A percentile compares a stretch with the other conserved stretches of the same genome.
These are phyloP conservation scores for Lachnellula hyalina DNA, from an alignment of 2,329 filamentous ascomycete species.

Conservation along the genomic window DNA sequence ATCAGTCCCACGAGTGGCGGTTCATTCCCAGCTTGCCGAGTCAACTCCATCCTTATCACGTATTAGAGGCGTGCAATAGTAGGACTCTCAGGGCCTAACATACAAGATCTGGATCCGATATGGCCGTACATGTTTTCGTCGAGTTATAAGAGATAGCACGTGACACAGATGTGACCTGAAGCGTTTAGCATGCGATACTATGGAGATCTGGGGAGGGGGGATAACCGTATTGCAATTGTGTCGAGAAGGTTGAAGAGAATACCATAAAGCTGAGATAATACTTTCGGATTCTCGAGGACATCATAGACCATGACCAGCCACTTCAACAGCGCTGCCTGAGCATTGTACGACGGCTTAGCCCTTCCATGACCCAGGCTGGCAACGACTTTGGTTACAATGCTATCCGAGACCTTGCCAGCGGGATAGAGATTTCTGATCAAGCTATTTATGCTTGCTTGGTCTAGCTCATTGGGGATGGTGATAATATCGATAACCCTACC, in stretches of 20 bases:
- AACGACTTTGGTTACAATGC: conserved; percentile 60
- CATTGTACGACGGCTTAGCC: conserved; percentile 64
- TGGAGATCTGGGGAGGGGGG: not conserved
- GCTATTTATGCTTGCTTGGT: conserved; percentile 66
- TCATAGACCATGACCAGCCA: conserved; percentile 78
- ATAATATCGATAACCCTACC: conserved; percentile 60
- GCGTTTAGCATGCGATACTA: not conserved
- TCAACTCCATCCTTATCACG: conserved; percentile 47
- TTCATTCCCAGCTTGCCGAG: conserved; percentile 63
- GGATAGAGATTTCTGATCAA: conserved; percentile 75
- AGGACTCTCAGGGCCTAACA: conserved; percentile 25
- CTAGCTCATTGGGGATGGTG: conserved; percentile 61
- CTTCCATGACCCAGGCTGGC: conserved; percentile 72
- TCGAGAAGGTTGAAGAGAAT: conserved; percentile 79
- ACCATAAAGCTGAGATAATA: conserved; percentile 65
- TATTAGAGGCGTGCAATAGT: conserved; percentile 9
- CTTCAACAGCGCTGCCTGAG: conserved; percentile 66
- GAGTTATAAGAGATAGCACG: conserved; percentile 70
- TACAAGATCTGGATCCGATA: conserved; percentile 75
- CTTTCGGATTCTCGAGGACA: conserved; percentile 55
- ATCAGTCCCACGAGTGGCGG: conserved; percentile 68
- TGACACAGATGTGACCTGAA: conserved; percentile 56
- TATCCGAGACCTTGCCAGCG: conserved; percentile 53
- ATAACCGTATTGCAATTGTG: conserved; percentile 66
- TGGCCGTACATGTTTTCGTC: conserved; percentile 76